Base-by-base conservation (phyloP, 2,329 filamentous ascomycete genomes). In the Paecilomyces niveus region DNA sequence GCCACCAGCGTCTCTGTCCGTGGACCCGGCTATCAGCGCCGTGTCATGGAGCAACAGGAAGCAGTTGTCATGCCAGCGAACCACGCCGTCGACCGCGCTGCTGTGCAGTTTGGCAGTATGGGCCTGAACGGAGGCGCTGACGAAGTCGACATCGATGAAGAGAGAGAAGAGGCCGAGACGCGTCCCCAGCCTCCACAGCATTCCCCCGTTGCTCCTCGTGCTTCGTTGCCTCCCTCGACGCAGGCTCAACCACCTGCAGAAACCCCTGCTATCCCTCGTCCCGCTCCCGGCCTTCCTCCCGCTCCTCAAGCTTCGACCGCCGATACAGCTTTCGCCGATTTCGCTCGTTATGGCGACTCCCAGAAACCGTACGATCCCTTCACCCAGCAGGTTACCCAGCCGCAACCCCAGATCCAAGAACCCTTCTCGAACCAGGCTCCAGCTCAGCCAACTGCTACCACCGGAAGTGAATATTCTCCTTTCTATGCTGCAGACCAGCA, bases 41-140 rank as follows among this genome's bases (percentile, higher is more conserved):
- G 91, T 68, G 83, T 97, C 57, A 82, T 96, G 69, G 92, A 97
- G 68, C 94, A 99, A 72, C 92, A 96, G 75, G 94, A 99, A 78
- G 91, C 94, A 59, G 94, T 99, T 49, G 92, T 96, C 64, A 97
- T 99, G 93, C 94, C 94, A 53, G 92, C 90, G 60, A 96, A 97
- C 79, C 92, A 94, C 65, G 92, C 94, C 56, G 89, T 99, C 29
- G 93, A 97, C 72, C 88, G 92, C 67, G 86, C 93, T 64, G 89
- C 92, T 54, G 92, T 99, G 54, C 93, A 97, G 72, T 99, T 99
- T 73, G 94, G 94, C 63, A 95, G 92, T 73, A 90, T 99, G 81
- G 95, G 89, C 70, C 76, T 99, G 68, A 92, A 90, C 70, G 92
- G 87, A 56, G 84, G 84, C 61, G 70, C 76, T 53, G 61, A 66